Base-by-base conservation (phyloP, 1,284 basidiomycete genomes). In the Malassezia restricta region DNA sequence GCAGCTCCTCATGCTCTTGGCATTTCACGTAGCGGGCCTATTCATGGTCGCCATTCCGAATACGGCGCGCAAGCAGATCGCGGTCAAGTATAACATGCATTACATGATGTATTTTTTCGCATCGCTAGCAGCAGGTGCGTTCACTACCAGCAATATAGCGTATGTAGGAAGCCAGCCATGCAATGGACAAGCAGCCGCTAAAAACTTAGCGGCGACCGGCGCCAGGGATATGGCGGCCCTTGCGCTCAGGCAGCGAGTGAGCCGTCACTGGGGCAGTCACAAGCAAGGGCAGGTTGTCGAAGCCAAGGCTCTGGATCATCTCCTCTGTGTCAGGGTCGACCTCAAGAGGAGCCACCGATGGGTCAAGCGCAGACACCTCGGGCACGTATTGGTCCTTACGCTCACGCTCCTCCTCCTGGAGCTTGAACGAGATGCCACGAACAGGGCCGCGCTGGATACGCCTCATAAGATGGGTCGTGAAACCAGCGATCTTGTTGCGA, bases 401-500 rank as follows among this genome's bases (percentile, higher is more conserved):
- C 79, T 99, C 94, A 66, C 94, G 83, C 80, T 99, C 94, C 79
- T 99, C 94, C 76, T 98, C 94, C 77, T 99, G 94, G 66, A 99
- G 86, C 79, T 95, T 95, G 89, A 98, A 99, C 63, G 91, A 96
- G 77, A 99, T 98, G 74, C 94, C 94, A 71, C 91, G 89, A 63
- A 99, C 94, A 71, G 94, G 94, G n/a, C 92, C 92, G 65, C 85
- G 85, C 78, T 95, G 89, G 74, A 99, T 99, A 74, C 94, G 89
- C 82, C 91, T 96, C 94, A 99, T 99, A 76, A 99, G 81, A 77
- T 99, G 94, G 72, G 92, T 99, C 65, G 94, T 98, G 84, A 96
- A 99, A 53, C 92, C 92, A 30, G 92, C 86, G 73, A 99, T 88
- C 83, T 98, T 99, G 87, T 99, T 99, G 75, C 94, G 85, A 66